Evolutionary conservation across 495 filamentous ascomycete genomes (phyloP), one percentile per base, ranked within the genome.

Genomic region (Penicillium desertorum): DNA sequence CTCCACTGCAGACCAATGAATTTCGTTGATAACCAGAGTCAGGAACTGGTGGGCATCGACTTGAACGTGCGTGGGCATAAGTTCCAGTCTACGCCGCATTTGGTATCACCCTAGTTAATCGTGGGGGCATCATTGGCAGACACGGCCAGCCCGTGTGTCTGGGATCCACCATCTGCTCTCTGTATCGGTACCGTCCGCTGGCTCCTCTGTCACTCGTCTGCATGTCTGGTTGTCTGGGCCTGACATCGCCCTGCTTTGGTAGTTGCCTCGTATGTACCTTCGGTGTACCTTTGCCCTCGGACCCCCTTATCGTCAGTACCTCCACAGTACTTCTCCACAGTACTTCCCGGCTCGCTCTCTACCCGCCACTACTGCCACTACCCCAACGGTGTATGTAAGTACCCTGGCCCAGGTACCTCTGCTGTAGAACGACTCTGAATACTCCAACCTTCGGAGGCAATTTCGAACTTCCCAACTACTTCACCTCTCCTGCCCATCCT

Each of bases 41-140:
- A 64, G 58, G 62, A 64, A 62, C 62, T 62, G 62, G 62, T 56
- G 55, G 55, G 37, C 54, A 19, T 48, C 34, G 20, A 25, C 52
- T 19, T 39, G 50, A 36, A 56, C 58, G 64, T 67, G 64, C 61
- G 62, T 67, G 61, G 30, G 16, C 44, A 32, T 60, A 64, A 64
- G 58, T 64, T 61, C 64, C 32, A 22, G 47, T 20, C 64, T 64
- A 67, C 46, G 45, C 61, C 56, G 50, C 42, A 54, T 67, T 57
- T 32, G 46, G 64, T 62, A 67, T 57, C 44, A 63, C 53, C 58
- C 50, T 64, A 50, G 64, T 46, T 64, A 64, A 67, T 67, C 64
- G 58, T 45, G 27, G 29, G 10, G 8, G 20, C 6, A 3, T 52
- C 17, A 67, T 64, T 67, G 62, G 59, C 22, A 12, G 19, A 27